Base-by-base conservation (phyloP, 192 early-diverging fungal species). In the Spizellomyces punctatus region DNA sequence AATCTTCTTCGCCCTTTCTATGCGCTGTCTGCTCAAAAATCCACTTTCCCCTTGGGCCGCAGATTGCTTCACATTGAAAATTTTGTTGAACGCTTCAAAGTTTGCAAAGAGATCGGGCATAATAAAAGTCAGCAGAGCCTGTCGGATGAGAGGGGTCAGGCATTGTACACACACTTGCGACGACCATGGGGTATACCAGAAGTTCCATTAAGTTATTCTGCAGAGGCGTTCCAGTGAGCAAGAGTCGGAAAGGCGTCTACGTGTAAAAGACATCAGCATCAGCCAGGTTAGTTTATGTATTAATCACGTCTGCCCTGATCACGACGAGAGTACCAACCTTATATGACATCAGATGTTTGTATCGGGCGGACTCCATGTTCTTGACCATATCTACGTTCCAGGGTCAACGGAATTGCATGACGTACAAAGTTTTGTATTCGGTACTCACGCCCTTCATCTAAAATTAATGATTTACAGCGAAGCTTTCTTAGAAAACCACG, bases 121-220 rank as follows among this genome's bases (percentile, higher is more conserved):
- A 67, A 96, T 91, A 78, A 96, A 96, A 0, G 89, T 91, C 49
- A 96, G 74, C 14, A 96, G 77, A 5, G 92, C 74, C 57, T 70
- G 58, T 10, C 10, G 88, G 14, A 94, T 73, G 4, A 27, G 46
- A 43, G 4, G 1, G 66, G 9, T 69, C 10, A 22, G 44, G 1
- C 1, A n/a, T 16, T 69, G 50, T 41, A 36, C 27, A 36, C 27
- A 36, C 0, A 3, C 27, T 36, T 36, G 27, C 27, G 27, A 36
- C 3, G 27, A 36, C 27, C 27, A 36, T 3, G 27, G 27, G 27
- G 27, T 27, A 9, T 74, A 73, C 73, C 5, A 85, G 57, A 7
- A 97, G 85, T 72, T 97, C 95, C 75, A 93, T 90, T 45, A 96
- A 77, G 65, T 94, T 96, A 76, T 96, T 96, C 72, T 98, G 94